Evolutionary conservation across 176 grass and related monocot species (phyloP), one percentile per base, ranked within the genome.

Genomic region (Ensete ventricosum): DNA sequence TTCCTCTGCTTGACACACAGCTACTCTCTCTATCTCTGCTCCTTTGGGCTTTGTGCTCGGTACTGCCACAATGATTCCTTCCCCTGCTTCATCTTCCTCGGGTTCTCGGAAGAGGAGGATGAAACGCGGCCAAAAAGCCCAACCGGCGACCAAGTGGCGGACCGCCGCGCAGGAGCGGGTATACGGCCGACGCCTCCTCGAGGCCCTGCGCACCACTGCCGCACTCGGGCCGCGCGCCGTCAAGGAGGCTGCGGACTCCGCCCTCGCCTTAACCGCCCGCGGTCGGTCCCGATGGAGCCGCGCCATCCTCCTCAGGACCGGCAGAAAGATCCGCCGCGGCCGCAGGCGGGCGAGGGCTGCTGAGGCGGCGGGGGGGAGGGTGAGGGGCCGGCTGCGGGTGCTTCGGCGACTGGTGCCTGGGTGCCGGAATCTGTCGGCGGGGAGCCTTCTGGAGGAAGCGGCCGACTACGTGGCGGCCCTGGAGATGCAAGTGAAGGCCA

Each of bases 281-380:
- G 91, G 90, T 0, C 91, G 87, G 78, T 91, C 91, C 14, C 84
- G 90, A 29, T 99, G 95, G 95, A 99, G 95, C 84, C 90, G 95
- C 13, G 88, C 95, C 64, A 89, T 99, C 80, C 82, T 99, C 54
- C 34, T 93, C 64, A 99, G 94, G 83, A 86, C 90, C 64, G 90
- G 87, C 1, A 90, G 90, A 16, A 87, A 86, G 81, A 82, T 91
- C 69, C 78, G 90, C 0, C 69, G 90, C 34, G 81, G 64, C 29
- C 81, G 74, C n/a, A 78, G 81, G 52, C 77, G 69, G 12, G 76
- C 69, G 74, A 54, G 66, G 0, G 23, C 72, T 59, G 19, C 26
- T 73, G 43, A 74, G 5, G 82, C 75, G 5, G 82, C 73, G 76
- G 85, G 84, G 27, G 19, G 21, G 75, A 87, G 83, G 82, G 88